These are phyloP conservation scores for Linanthus parryae DNA, from an alignment of 148 eudicot species.

Conservation along the genomic window DNA sequence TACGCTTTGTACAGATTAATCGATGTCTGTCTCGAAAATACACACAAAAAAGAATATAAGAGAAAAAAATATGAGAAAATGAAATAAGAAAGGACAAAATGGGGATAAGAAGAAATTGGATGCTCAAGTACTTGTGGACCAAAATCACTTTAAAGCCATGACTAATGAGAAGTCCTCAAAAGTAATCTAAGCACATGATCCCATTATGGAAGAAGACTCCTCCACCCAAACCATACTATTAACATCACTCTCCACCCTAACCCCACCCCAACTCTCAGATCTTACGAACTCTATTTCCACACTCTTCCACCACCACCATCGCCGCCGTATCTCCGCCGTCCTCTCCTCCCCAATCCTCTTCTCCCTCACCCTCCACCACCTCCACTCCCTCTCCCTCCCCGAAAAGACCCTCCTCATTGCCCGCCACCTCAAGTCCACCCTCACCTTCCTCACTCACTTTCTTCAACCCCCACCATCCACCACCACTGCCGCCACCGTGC, in stretches of 20 bases:
- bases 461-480: constrained; percentile 27
- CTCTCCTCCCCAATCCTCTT: constrained; percentile 50
- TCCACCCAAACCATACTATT: constrained; percentile 25
- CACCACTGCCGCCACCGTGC: background rate
- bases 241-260: constrained; percentile 42
- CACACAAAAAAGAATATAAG: background rate
- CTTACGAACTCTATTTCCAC: constrained; percentile 30
- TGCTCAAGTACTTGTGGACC: background rate
- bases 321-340: constrained; percentile 37
- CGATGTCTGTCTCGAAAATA: background rate
- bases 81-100: background rate
- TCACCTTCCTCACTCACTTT: constrained; percentile 32
- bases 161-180: background rate
- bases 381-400: constrained; percentile 49
- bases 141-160: background rate
- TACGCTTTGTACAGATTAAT: no score
- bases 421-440: constrained; percentile 47
- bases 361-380: constrained; percentile 39
- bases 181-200: constrained; percentile 10
- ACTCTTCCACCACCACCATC: constrained; percentile 38
- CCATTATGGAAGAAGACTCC: constrained; percentile 13
- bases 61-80: background rate
- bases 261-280: constrained; percentile 35
- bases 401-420: constrained; percentile 54
- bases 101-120: background rate